These are phyloP conservation scores for Irpex sp. DNA, from an alignment of 1,284 basidiomycete genomes.

Conservation along the genomic window DNA sequence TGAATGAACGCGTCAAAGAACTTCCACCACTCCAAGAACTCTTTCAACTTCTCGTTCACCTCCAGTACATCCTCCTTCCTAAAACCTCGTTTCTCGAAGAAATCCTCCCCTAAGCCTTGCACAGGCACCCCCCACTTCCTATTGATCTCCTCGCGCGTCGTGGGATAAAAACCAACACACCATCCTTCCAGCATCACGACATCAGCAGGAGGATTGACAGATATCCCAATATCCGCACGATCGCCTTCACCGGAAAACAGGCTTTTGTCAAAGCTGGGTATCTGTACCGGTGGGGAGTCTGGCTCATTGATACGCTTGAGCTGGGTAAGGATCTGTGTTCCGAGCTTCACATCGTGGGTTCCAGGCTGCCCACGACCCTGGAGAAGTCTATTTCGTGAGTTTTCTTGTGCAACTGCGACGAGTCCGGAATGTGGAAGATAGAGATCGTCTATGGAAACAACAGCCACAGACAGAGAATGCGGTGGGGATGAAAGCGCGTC, in stretches of 20 bases:
- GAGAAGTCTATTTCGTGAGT: constrained; percentile 64
- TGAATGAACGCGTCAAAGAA: constrained; percentile 69
- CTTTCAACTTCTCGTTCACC: constrained; percentile 57
- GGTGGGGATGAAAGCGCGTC: constrained; percentile 44
- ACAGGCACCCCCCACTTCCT: constrained; percentile 30
- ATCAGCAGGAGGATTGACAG: constrained; percentile 58
- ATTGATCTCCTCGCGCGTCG: constrained; percentile 42
- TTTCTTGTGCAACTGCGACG: constrained; percentile 43
- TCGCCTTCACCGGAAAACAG: constrained; percentile 80
- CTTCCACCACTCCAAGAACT: constrained; percentile 66
- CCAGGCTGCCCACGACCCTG: constrained; percentile 83
- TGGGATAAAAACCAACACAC: constrained; percentile 75
- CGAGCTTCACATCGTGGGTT: constrained; percentile 79
- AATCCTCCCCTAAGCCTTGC: constrained; percentile 38
- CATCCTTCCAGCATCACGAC: constrained; percentile 89
- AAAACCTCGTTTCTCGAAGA: constrained; percentile 33
- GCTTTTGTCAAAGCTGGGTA: constrained; percentile 90
- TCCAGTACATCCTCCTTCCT: constrained; percentile 46
- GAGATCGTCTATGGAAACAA: constrained; percentile 84
- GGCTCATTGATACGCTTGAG: constrained; percentile 46
- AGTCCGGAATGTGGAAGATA: constrained; percentile 72
- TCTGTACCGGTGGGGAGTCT: constrained; percentile 34
- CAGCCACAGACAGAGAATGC: constrained; percentile 53
- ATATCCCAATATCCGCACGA: constrained; percentile 44
- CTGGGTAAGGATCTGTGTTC: constrained; percentile 44